Evolutionary conservation across 495 filamentous ascomycete species (phyloP), one percentile per base, ranked within the genome.

Genomic region (Aspergillus taichungensis): DNA sequence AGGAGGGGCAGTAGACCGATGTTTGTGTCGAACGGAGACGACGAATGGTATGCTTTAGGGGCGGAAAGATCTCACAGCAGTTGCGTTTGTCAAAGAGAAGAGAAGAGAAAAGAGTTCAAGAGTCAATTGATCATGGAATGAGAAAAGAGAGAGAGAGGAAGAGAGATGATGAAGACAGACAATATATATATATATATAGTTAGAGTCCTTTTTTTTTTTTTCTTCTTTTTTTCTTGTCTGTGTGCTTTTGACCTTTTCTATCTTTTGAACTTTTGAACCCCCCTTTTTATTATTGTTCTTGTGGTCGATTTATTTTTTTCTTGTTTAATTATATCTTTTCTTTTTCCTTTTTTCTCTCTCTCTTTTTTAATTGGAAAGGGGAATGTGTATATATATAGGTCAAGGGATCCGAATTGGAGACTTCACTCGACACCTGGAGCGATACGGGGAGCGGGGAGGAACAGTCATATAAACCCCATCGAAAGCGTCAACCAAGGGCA

Each of bases 401-500:
- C 18, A 24, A 24, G 18, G 18, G 18, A 24, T 2, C 18, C 18
- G 18, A 24, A 9, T 27, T 34, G 30, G 51, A 50, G 49, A 52
- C 18, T 24, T 24, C 18, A 24, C 18, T 24, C 18, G 18, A 24
- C 18, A 24, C 18, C 27, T 45, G 33, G 44, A 57, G 56, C 44
- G 47, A 56, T 55, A 63, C 63, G 63, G 61, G 63, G 50, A 61
- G 62, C 60, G 62, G 66, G 63, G 63, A 63, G 50, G 18, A 24
- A 24, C 18, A 24, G 53, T 61, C 59, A 61, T 67, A 66, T 69
- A 69, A 60, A 64, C 59, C 53, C 60, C 62, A 62, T 61, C 50
- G 51, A 59, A 56, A 54, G 50, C 47, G 55, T 50, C 49, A 51
- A 38, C 50, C 18, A 24, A 24, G 50, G 52, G 50, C 49, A 52